Percentiles rank a stretch among this genome's conserved stretches.
Conservation (phyloP, 768 basidiomycete genomes). For the Mycena kentingensis region DNA sequence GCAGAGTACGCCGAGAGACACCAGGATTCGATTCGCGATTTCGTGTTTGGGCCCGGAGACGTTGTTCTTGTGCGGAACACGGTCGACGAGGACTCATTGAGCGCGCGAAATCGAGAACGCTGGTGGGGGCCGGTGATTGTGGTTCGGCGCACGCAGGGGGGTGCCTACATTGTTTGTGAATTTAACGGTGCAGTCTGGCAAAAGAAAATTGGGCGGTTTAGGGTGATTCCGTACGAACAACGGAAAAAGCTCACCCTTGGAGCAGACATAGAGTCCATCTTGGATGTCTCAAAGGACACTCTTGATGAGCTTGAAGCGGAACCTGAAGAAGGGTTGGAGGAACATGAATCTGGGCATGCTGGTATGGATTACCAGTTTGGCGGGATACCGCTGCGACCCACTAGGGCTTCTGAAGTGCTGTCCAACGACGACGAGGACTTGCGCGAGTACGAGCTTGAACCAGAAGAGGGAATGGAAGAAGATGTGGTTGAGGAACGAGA, state of each 20-base stretch:
- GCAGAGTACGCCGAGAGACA: slow-evolving; percentile 23
- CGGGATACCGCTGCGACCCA: neutral
- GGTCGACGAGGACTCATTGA: too few relatives aligned
- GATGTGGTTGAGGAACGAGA: too few relatives aligned
- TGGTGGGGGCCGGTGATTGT: slow-evolving; percentile 30
- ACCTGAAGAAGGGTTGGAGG: neutral
- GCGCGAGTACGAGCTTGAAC: too few relatives aligned
- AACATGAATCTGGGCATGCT: neutral
- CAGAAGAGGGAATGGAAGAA: too few relatives aligned
- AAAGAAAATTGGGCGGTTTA: slow-evolving; percentile 7
- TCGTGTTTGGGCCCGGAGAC: slow-evolving; percentile 20
- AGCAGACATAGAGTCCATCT: neutral
- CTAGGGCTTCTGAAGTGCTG: neutral
- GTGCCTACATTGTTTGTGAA: slow-evolving; percentile 8
- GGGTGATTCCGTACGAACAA: slow-evolving; percentile 11
- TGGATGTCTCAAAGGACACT: neutral
- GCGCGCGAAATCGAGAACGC: slow-evolving; percentile 15
- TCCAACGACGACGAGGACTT: too few relatives aligned
- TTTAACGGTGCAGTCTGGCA: slow-evolving; percentile 1
- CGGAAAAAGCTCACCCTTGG: slow-evolving; percentile 3
- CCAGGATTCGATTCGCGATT: slow-evolving; percentile 10
- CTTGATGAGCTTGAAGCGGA: neutral
- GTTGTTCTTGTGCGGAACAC: slow-evolving; percentile 28
- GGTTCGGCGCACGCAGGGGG: slow-evolving; percentile 11
- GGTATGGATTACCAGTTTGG: slow-evolving; percentile 11